Evolutionary conservation across 2,329 filamentous ascomycete species (phyloP).

Genomic region (Talaromyces sp.): DNA sequence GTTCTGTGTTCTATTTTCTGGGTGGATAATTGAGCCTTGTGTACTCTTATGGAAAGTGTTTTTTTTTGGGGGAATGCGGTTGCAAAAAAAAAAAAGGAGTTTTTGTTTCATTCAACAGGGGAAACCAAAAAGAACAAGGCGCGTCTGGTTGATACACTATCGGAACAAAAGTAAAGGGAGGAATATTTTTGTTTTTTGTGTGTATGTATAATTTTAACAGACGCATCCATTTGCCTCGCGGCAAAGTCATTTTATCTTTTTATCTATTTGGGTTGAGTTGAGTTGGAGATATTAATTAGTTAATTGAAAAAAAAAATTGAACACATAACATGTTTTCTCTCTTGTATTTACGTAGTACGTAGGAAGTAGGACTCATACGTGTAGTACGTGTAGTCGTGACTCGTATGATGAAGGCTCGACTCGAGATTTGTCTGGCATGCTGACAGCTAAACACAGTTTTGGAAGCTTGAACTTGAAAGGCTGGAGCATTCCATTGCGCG

Average conservation of each 20-base stretch:
- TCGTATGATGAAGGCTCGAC: too few relatives aligned
- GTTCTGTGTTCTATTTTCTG: not conserved
- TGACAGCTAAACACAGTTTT: not conserved
- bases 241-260: not conserved
- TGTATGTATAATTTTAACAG: not conserved
- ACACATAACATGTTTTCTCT: not conserved
- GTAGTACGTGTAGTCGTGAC: too few relatives aligned
- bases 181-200: not conserved
- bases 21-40: not conserved
- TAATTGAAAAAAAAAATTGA: not conserved
- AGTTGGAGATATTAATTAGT: not conserved
- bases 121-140: not conserved
- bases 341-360: too few relatives aligned
- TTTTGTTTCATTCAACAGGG: not conserved
- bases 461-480: too few relatives aligned
- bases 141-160: not conserved
- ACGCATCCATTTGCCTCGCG: not conserved
- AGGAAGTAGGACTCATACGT: too few relatives aligned
- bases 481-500: not conserved
- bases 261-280: not conserved
- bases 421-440: not conserved
- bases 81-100: not conserved
- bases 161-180: not conserved
- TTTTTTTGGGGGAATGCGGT: not conserved
- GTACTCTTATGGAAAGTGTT: not conserved